Base-by-base conservation (phyloP, 495 filamentous ascomycete genomes). In the Elaphomyces granulatus region DNA sequence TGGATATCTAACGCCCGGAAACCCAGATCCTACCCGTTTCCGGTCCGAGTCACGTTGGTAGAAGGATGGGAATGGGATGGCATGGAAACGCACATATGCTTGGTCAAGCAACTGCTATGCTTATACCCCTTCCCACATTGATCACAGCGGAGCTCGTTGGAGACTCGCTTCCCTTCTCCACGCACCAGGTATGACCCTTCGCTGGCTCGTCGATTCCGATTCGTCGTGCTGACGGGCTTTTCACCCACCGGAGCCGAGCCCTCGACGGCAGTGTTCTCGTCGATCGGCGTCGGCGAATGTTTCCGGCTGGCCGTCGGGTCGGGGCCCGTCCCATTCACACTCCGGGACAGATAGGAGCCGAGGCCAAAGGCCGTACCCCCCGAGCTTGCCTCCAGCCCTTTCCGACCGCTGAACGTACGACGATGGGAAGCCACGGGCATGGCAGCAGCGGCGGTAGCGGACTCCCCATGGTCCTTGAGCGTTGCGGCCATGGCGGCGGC, bases 91-190 rank as follows among this genome's bases (percentile, higher is more conserved):
- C 80, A 98, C 90, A 95, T 85, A 80, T 98, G 90, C 77, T 98
- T 98, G 60, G 84, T 90, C 70, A 98, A 78, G 80, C 90, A 98
- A 72, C 92, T 96, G 78, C 88, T 88, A 76, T 98, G 90, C 80
- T 98, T 98, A 78, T 98, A 98, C 66, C 84, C 87, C 73, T 98
- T 98, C 61, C 90, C 90, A 71, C 90, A 98, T 63, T 83, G 90
- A 55, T 95, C 87, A 67, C 90, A 98, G 63, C 83, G 82, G 54
- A 98, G 72, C 57, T 95, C 88, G 49, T 77, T 75, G 50, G 77
- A 81, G 58, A 66, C 66, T 59, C 77, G 80, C 58, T 79, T 86
- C 50, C 74, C 76, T 46, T 85, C 83, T 45, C 64, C 68, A 63
- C 86, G 90, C 49, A 67, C 69, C 48, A 85, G 66, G 45, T 78